Evolutionary conservation across 1,284 basidiomycete species (phyloP).

Genomic region (Thelephora terrestris): DNA sequence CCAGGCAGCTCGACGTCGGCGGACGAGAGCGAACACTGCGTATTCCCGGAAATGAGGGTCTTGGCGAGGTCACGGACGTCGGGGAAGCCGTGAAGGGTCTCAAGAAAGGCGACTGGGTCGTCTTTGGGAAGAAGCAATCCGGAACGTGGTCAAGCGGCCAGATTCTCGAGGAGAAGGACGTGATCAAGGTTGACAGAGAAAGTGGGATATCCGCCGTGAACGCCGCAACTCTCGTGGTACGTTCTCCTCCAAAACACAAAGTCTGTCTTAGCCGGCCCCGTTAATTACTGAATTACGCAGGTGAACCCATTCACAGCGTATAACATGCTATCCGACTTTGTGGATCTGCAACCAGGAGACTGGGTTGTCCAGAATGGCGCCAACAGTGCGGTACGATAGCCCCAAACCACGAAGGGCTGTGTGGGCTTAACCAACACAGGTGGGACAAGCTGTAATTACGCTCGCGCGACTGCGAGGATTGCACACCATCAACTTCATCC

Average conservation of each 20-base stretch:
- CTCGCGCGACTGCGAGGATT: constrained; percentile 59
- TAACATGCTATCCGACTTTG: constrained; percentile 69
- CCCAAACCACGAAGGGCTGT: not conserved
- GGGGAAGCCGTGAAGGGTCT: constrained; percentile 43
- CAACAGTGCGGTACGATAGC: constrained; percentile 60
- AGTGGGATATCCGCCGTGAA: too few species aligned
- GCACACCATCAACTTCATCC: constrained; percentile 71
- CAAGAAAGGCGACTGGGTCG: constrained; percentile 59
- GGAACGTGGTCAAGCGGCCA: constrained; percentile 71
- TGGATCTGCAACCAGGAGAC: constrained; percentile 50
- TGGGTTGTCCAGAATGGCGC: constrained; percentile 75
- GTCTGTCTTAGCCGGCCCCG: too few species aligned
- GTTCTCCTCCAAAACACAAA: too few species aligned
- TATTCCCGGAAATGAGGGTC: constrained; percentile 73
- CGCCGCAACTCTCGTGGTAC: constrained; percentile 17
- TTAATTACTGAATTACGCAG: constrained; percentile 24
- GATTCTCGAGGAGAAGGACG: constrained; percentile 43
- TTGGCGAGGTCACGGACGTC: constrained; percentile 53
- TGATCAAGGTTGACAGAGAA: constrained; percentile 38
- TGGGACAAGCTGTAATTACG: constrained; percentile 74
- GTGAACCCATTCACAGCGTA: constrained; percentile 79
- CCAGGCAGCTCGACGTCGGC: constrained; percentile 25
- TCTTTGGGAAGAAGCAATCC: constrained; percentile 56
- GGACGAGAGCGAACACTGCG: constrained; percentile 32
- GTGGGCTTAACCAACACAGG: constrained; percentile 27